These are phyloP conservation scores for Suhomyces bolitotheri DNA, from an alignment of 1,139 yeast genomes.

Conservation along the genomic window DNA sequence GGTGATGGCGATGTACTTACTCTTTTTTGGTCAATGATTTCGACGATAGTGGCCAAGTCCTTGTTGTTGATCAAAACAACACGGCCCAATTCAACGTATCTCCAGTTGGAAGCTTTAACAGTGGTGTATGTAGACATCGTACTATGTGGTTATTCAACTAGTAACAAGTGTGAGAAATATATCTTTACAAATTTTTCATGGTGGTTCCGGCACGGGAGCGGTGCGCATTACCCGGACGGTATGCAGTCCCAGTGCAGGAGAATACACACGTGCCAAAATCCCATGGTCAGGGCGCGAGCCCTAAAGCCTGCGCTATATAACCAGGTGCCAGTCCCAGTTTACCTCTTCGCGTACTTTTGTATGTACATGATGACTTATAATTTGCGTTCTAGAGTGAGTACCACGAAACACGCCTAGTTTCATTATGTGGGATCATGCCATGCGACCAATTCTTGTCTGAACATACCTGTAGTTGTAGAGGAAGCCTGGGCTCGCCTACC, in stretches of 20 bases:
- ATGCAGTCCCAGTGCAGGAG: constrained; percentile 6
- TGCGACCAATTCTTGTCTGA: constrained; percentile 45
- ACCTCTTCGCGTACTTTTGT: constrained; percentile 10
- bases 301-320: constrained; percentile 5
- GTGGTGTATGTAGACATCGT: constrained; percentile 53
- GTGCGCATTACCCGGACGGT: constrained; percentile 13
- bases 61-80: constrained; percentile 89
- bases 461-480: constrained; percentile 5
- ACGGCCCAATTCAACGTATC: constrained; percentile 99
- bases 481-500: background rate
- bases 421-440: constrained; percentile 34
- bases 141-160: constrained; percentile 14
- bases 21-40: constrained; percentile 99
- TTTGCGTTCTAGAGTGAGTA: constrained; percentile 52
- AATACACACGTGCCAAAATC: background rate
- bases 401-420: constrained; percentile 53
- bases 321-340: background rate
- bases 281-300: constrained; percentile 9
- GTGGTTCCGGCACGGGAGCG: constrained; percentile 3
- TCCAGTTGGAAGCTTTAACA: constrained; percentile 97
- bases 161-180: constrained; percentile 11
- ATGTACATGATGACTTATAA: constrained; percentile 53
- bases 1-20: constrained; percentile 51
- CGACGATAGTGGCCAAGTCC: constrained; percentile 88
- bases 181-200: constrained; percentile 13